Evolutionary conservation across 202 grass and related monocot species (phyloP).

Genomic region (Cymbopogon flexuosus): DNA sequence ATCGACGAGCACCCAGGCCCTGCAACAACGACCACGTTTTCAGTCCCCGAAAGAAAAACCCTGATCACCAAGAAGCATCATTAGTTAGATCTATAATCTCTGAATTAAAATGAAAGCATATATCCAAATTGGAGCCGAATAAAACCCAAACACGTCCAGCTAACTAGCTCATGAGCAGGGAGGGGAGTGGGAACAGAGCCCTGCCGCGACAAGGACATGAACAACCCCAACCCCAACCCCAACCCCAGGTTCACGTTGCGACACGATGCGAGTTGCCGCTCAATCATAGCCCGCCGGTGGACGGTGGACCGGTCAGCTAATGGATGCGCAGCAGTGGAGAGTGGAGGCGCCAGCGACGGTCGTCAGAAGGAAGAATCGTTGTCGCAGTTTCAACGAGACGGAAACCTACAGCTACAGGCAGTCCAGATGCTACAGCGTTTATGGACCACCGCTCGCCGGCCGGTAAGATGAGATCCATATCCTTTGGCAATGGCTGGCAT

Average conservation of each 20-base stretch:
- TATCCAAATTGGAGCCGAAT: no score
- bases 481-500: no score
- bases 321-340: background rate
- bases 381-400: no score
- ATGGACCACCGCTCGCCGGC: no score
- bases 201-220: background rate
- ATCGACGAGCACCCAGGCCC: slow-evolving; percentile 78
- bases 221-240: no score
- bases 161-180: background rate
- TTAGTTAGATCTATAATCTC: no score
- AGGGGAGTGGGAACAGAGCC: background rate
- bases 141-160: background rate
- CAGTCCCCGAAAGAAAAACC: background rate
- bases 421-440: no score
- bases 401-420: background rate
- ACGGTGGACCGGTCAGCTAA: background rate
- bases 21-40: slow-evolving; percentile 11
- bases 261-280: background rate
- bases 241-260: background rate
- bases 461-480: no score
- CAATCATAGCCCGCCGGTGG: background rate
- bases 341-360: background rate
- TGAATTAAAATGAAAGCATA: no score
- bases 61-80: background rate
- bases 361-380: background rate